Evolutionary conservation across 2,329 filamentous ascomycete genomes (phyloP), one percentile per base, ranked within the genome.

Genomic region (Aspergillus tamarii): DNA sequence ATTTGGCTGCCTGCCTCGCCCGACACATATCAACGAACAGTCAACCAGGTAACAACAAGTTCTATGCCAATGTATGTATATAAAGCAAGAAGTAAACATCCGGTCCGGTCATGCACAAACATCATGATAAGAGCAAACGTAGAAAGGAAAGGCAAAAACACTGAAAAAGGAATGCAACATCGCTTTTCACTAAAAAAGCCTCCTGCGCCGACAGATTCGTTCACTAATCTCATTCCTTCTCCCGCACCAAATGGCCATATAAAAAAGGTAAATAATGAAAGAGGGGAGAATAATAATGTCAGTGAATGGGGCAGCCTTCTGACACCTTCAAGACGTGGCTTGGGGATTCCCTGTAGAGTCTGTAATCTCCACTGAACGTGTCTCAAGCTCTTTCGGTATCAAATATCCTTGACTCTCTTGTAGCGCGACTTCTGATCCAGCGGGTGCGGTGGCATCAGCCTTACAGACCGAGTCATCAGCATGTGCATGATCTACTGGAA

Each of bases 351-450:
- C 52, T 9, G 65, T 64, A 21, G 72, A 55, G 41, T 61, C 62
- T 7, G 71, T 71, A 30, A 78, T 73, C 59, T 79, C 77, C 19
- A 78, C 72, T 7, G 77, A 78, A 16, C 74, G 73, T 23, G 74
- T 71, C 55, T 78, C 75, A 4, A 79, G 66, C 64, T 79, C 77
- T 56, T 79, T 78, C 0, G 76, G 73, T 32, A 67, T 67, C 4
- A 73, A 58, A 50, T 61, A 67, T 23, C 68, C 58, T 12, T 64
- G 61, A 43, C 63, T 59, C 46, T 70, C 70, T 23, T 66, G 68
- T n/a, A 64, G 16, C 14, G 61, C 63, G n/a, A 60, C 56, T 4
- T 52, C 50, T 16, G 70, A 36, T 21, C 68, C 66, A 10, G 56
- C 43, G 21, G 64, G 41, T 8, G 66, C 46, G 4, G 56, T 50